These are phyloP conservation scores for Auriculariales sp. DNA, from an alignment of 768 basidiomycete species.

Conservation along the genomic window DNA sequence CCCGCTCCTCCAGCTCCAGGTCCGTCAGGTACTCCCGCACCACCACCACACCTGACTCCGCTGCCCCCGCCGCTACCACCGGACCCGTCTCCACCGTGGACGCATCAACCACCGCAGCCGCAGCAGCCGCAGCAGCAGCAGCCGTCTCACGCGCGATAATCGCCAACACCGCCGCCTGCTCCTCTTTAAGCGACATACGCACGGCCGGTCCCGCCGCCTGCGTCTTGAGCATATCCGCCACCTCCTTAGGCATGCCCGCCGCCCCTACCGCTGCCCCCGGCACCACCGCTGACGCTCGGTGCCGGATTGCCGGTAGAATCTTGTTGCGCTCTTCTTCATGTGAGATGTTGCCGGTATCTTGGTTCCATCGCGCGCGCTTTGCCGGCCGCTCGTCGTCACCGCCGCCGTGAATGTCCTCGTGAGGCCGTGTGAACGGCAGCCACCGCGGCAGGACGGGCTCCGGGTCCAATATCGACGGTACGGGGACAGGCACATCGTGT, in stretches of 20 bases:
- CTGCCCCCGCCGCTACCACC: conserved; percentile 8
- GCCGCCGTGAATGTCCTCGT: too few relatives aligned
- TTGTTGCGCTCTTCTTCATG: too few relatives aligned
- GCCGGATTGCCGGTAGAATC: not conserved
- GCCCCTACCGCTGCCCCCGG: not conserved
- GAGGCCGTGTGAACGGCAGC: too few relatives aligned
- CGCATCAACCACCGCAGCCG: conserved; percentile 16
- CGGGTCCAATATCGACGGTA: not conserved
- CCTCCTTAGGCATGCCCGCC: not conserved
- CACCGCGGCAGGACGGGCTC: conserved; percentile 7
- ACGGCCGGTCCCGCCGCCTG: conserved; percentile 8
- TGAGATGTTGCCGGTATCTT: too few relatives aligned
- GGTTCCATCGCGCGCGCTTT: too few relatives aligned
- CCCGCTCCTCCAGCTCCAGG: conserved; percentile 1
- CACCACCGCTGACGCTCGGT: not conserved
- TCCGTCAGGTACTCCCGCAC: conserved; percentile 14
- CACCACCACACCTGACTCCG: conserved; percentile 5
- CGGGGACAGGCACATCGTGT: conserved; percentile 15
- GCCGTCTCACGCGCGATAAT: conserved; percentile 9
- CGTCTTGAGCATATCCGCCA: conserved; percentile 11
- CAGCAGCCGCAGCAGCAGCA: conserved; percentile 11
- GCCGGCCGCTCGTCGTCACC: too few relatives aligned
- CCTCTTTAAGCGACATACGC: conserved; percentile 9
- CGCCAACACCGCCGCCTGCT: conserved; percentile 27
- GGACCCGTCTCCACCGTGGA: conserved; percentile 6